A percentile compares a stretch with the other conserved stretches of the same genome.
These are phyloP conservation scores for Cladophialophora immunda DNA, from an alignment of 2,329 filamentous ascomycete genomes.

Conservation along the genomic window DNA sequence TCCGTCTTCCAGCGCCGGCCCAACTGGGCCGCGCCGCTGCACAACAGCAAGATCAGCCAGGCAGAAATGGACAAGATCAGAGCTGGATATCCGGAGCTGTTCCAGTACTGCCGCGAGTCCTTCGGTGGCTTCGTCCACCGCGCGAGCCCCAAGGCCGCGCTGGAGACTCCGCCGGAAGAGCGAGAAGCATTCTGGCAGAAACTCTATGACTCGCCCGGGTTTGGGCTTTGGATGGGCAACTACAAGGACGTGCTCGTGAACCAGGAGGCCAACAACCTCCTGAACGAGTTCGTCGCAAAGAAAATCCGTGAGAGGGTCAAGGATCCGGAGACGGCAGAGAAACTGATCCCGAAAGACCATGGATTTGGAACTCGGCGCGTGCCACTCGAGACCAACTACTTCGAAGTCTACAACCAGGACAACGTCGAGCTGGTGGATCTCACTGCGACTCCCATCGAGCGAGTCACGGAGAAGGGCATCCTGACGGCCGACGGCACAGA, in stretches of 20 bases:
- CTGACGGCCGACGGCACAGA: too few relatives aligned
- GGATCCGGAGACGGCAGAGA: conserved; percentile 58
- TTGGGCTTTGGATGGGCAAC: conserved; percentile 58
- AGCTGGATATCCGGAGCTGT: conserved; percentile 17
- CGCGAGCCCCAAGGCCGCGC: too few relatives aligned
- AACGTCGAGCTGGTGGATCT: conserved; percentile 58
- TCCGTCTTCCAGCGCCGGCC: conserved; percentile 68
- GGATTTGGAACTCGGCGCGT: conserved; percentile 63
- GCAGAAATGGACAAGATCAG: conserved; percentile 62
- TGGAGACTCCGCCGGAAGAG: too few relatives aligned
- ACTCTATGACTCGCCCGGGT: conserved; percentile 62
- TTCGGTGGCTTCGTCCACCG: conserved; percentile 67
- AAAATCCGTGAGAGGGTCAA: conserved; percentile 61
- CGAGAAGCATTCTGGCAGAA: conserved; percentile 55
- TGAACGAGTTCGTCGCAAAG: conserved; percentile 64
- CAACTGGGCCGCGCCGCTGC: conserved; percentile 70
- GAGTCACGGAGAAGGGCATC: too few relatives aligned
- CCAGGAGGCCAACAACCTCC: conserved; percentile 58
- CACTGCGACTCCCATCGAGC: conserved; percentile 51
- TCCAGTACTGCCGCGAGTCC: conserved; percentile 48
- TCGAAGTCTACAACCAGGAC: conserved; percentile 56
- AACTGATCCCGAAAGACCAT: conserved; percentile 62
- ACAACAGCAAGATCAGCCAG: conserved; percentile 56
- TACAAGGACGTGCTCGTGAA: conserved; percentile 62
- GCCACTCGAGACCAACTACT: conserved; percentile 59